Evolutionary conservation across 345 rosid genomes (phyloP), one percentile per base, ranked within the genome.

Genomic region (Lumnitzera racemosa): DNA sequence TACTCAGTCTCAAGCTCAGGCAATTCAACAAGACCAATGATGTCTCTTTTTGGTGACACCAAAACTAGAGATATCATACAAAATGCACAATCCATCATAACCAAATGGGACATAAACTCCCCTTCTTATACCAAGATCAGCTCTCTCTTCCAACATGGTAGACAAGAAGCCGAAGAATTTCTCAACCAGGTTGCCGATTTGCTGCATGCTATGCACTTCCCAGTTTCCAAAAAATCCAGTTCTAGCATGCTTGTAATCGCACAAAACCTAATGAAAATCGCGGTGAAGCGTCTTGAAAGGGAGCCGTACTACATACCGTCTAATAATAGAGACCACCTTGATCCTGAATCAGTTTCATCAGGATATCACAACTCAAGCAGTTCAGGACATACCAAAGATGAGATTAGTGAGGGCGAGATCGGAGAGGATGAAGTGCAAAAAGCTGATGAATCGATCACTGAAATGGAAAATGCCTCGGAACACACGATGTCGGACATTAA

Each of bases 161-260:
- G 82, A 61, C 66, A 68, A 15, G 91, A 88, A 47, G 83, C 91
- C 47, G 76, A 60, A 59, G 71, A 73, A 47, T 84, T 69, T 67
- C 70, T 91, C 43, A 62, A 55, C 62, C 54, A 66, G 23, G 70
- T 86, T 58, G 62, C 56, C 7, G 79, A 66, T 56, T 73, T 91
- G 56, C 80, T 79, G 13, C 64, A 15, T 48, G 77, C 85, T 13
- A 91, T 91, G 96, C 83, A 81, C 53, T 69, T 65, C 50, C 69
- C 81, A 0, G 67, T 76, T 59, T 76, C 87, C 16, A 64, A 73
- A 16, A 59, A 68, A 50, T 62, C 86, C 5, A 12, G 67, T 51
- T 76, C 88, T 41, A 57, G 62, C 0, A 78, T 70, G 80, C 91
- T 88, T 25, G 69, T 79, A 1, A 79, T 65, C 2, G 85, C 89